Evolutionary conservation across 164 flowering plant species (phyloP), one percentile per base, ranked within the genome.

Genomic region (Cinnamomum micranthum): DNA sequence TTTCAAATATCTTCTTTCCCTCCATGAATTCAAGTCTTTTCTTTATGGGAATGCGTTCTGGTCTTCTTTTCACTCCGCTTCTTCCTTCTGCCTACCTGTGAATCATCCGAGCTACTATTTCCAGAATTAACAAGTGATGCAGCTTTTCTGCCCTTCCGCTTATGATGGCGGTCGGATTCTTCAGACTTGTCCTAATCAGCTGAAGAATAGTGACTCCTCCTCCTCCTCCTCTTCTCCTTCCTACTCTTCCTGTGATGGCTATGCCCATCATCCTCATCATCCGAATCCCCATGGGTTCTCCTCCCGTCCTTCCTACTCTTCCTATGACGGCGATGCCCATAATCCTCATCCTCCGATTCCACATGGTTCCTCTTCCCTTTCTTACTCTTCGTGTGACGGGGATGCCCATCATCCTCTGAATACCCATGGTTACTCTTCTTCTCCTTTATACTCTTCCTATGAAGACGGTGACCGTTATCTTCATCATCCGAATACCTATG

Each of bases 1-100:
- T 55, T 20, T 55, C n/a, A 55, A 55, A 55, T 52, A 13, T 55
- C n/a, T 55, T 55, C 19, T 55, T 20, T 31, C 0, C 0, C 0
- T 31, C 35, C 0, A 0, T 4, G 6, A 31, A 31, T 31, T 31
- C 35, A 31, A 0, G 1, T 31, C 35, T 31, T 4, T 31, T 31
- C 6, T 31, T 4, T 31, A 31, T 31, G 35, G 35, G 35, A 28
- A 69, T 80, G 86, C 6, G 81, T 88, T 81, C 86, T 79, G 82
- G 84, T 89, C 85, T 87, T 88, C 86, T 87, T 89, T 73, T 77
- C 86, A 71, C 90, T 83, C 68, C 88, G 84, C 84, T 87, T 92
- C 47, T 72, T 79, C 69, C 79, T 80, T 76, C 96, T 84, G 11
- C 97, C 89, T 78, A 80, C 81, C 77, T 90, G 80, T n/a, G 85